Evolutionary conservation across 768 basidiomycete species (phyloP), one percentile per base, ranked within the genome.

Genomic region (Amanita brunnescens): DNA sequence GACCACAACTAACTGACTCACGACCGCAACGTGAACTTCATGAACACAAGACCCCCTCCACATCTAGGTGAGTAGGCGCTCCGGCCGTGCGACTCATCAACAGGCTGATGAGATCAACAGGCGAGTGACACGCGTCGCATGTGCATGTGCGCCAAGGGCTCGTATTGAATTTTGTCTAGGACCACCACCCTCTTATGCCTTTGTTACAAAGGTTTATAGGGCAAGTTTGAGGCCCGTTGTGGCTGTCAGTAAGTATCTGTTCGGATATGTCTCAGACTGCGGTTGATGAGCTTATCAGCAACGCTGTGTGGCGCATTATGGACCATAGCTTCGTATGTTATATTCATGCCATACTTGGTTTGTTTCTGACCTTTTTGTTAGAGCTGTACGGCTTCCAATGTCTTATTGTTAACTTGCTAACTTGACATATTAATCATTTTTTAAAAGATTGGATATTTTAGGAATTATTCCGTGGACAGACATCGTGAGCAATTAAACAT

Each of bases 201-300:
- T 79, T 61, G 74, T 79, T 14, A 72, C 71, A 34, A 73, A 77
- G 55, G 61, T 80, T 23, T 86, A 83, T 56, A 67, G 64, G 53
- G 67, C 71, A 48, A 86, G 71, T 60, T 60, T 88, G 53, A 71
- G 87, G 21, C 83, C 87, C 9, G 60, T 82, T n/a, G 75, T 89
- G 16, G 53, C 74, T 59, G 69, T 54, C 37, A 69, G 78, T 71
- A 37, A 51, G 62, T 58, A 5, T 13, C 8, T 23, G 9, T n/a
- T 34, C 38, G 60, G 57, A 33, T 34, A 30, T 34, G 40, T 6
- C 47, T 21, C 45, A 2, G 6, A n/a, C n/a, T n/a, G 9, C 6
- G 21, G 37, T 9, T 14, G 20, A 41, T 21, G 30, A 50, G 57
- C 21, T 30, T 49, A 32, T 3, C 51, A 77, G 76, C 68, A 44